These are phyloP conservation scores for Nakaseomyces uthaithaninus DNA, from an alignment of 1,139 yeast genomes.

Conservation along the genomic window DNA sequence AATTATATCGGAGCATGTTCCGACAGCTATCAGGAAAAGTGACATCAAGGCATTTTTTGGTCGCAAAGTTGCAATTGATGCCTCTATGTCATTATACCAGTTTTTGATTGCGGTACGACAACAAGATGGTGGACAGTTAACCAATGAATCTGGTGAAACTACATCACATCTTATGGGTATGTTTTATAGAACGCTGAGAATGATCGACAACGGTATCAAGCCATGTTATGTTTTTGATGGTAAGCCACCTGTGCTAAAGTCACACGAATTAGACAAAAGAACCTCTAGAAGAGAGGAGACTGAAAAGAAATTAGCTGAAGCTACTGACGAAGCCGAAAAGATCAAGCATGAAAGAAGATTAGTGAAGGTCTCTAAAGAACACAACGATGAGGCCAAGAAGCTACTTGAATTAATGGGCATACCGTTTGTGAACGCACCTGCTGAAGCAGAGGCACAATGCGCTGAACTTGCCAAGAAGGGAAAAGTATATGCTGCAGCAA, in stretches of 20 bases:
- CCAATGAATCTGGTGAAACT: constrained; percentile 84
- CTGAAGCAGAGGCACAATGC: constrained; percentile 98
- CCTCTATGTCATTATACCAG: constrained; percentile 88
- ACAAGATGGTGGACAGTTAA: constrained; percentile 89
- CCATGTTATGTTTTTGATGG: constrained; percentile 98
- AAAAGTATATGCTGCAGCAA: constrained; percentile 92
- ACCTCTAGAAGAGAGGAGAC: constrained; percentile 78
- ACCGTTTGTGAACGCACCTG: constrained; percentile 87
- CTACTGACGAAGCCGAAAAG: constrained; percentile 49
- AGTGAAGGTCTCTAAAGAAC: constrained; percentile 80
- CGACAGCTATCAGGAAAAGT: constrained; percentile 63
- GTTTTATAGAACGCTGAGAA: constrained; percentile 82
- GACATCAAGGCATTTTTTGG: constrained; percentile 87
- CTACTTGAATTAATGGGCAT: constrained; percentile 84
- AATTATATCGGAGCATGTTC: constrained; percentile 82
- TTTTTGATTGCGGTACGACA: constrained; percentile 93
- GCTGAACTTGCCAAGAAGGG: constrained; percentile 86
- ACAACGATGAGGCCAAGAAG: constrained; percentile 86
- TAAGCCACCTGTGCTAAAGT: constrained; percentile 75
- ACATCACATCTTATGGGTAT: constrained; percentile 94
- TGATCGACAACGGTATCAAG: constrained; percentile 85
- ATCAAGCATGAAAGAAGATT: constrained; percentile 84
- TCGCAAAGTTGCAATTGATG: constrained; percentile 83
- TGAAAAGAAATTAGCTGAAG: constrained; percentile 45
- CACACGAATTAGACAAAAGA: constrained; percentile 88